Percentiles rank a stretch among this genome's conserved stretches.
phyloP scores from a whole-genome alignment of 2,329 filamentous ascomycete species.

The Purpureocillium takamizusanense region DNA sequence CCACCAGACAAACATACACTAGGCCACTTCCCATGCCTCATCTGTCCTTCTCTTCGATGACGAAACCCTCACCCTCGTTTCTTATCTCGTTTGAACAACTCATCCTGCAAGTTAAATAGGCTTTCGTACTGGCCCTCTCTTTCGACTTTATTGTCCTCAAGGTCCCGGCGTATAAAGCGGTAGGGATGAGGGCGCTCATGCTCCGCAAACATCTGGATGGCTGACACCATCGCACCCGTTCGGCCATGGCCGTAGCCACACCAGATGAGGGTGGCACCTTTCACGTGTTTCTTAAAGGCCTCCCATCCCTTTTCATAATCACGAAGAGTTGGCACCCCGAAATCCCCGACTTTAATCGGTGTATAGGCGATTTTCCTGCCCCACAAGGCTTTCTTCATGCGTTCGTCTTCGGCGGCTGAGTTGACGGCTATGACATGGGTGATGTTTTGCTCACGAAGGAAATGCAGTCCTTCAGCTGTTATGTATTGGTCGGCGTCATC shows the following conservation, averaged over 20 bases:
- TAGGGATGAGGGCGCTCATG: no score
- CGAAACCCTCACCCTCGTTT: no score
- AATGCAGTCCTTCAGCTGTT: not conserved
- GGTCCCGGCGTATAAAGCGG: no score
- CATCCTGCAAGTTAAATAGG: no score
- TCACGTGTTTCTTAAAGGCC: not conserved
- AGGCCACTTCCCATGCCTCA: no score
- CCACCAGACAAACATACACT: no score
- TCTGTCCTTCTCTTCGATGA: no score
- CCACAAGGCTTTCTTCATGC: not conserved
- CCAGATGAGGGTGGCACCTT: conserved; percentile 4
- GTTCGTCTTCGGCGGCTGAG: not conserved
- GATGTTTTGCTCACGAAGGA: conserved; percentile 1
- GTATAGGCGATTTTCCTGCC: conserved; percentile 1
- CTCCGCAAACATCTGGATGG: conserved; percentile 4
- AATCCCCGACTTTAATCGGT: not conserved
- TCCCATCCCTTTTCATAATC: not conserved
- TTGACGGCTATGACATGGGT: conserved; percentile 3
- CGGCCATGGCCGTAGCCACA: conserved; percentile 7
- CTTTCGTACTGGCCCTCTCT: no score
- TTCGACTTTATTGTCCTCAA: no score
- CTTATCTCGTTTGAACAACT: no score
- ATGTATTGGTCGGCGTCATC: not conserved
- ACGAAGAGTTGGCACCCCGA: not conserved
- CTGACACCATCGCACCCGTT: conserved; percentile 5